phyloP scores from a whole-genome alignment of 306 rosid genomes.

The Gastrolobium villosum region DNA sequence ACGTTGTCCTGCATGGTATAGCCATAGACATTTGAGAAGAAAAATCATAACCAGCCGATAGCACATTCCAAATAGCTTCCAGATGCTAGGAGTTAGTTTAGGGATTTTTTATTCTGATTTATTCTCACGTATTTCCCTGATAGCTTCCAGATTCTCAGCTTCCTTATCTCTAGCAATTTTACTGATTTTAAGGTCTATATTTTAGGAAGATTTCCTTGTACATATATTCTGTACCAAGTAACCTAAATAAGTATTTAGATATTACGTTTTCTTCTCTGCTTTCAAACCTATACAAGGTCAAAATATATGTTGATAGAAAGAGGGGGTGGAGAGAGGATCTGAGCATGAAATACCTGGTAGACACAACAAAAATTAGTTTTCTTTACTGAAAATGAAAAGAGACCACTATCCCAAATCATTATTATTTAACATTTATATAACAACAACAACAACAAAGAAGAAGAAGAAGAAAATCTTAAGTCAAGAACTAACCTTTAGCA shows the following conservation, averaged over 20 bases:
- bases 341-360: not conserved
- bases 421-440: constrained; percentile 4
- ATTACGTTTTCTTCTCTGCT: not conserved
- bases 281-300: constrained; percentile 10
- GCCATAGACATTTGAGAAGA: constrained; percentile 48
- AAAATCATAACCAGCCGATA: constrained; percentile 36
- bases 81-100: constrained; percentile 6
- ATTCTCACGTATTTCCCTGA: not conserved
- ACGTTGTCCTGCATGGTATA: constrained; percentile 59
- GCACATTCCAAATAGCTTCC: constrained; percentile 17
- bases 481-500: constrained; percentile 58
- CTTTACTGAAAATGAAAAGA: constrained; percentile 14
- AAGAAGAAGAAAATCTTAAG: not conserved
- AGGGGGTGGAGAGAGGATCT: not conserved
- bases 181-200: constrained; percentile 5
- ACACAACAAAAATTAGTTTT: not conserved
- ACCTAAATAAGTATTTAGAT: too few relatives aligned
- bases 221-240: not conserved
- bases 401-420: constrained; percentile 17
- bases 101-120: constrained; percentile 4
- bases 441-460: not conserved
- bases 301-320: not conserved
- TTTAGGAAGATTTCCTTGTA: not conserved
- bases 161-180: constrained; percentile 13
- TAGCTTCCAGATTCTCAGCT: not conserved